Base-by-base conservation (phyloP, 208 protist genomes). In the Endotrypanum monterogeii region DNA sequence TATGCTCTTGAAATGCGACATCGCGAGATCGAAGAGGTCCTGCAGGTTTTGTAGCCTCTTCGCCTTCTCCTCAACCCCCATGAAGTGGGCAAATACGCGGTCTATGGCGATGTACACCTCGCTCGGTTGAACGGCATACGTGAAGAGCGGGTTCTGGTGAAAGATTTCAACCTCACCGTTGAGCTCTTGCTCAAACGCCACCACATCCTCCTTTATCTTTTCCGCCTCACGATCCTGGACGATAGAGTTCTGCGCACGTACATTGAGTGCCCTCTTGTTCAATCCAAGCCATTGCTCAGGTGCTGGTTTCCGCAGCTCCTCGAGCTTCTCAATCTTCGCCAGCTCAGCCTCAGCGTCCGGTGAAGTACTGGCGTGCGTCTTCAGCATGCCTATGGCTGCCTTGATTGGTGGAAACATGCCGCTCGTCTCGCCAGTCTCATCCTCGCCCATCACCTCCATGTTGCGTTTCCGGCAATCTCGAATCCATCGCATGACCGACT, bases 1-100 rank as follows among this genome's bases (percentile, higher is more conserved):
- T 69, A 99, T 94, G 75, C 91, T 88, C 70, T 98, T 95, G 70
- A 97, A 98, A 54, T 98, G 94, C 28, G 96, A 97, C 23, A 90
- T 80, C 41, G 88, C 92, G 56, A 99, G 80, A 77, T 99, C 98
- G 77, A 99, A 98, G 20, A 99, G 86, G 71, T 98, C 95, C 77
- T 99, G 94, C 44, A 98, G 78, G 67, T 98, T 92, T 67, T 96
- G 89, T 44, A 99, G 78, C 44, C 91, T 87, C 57, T 85, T 90
- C 39, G 93, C 98, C 74, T 98, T 85, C 25, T 84, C 50, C 79
- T 99, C 96, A 54, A 98, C 86, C 4, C 84, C 87, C 75, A 90
- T 86, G 55, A 98, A 89, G 56, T 96, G 85, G 30, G 74, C 37
- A 74, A 96, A 95, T 35, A 89, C 83, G 37, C 78, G 77, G 71